Conservation (phyloP, 306 rosid genomes). For the Prunus mume region DNA sequence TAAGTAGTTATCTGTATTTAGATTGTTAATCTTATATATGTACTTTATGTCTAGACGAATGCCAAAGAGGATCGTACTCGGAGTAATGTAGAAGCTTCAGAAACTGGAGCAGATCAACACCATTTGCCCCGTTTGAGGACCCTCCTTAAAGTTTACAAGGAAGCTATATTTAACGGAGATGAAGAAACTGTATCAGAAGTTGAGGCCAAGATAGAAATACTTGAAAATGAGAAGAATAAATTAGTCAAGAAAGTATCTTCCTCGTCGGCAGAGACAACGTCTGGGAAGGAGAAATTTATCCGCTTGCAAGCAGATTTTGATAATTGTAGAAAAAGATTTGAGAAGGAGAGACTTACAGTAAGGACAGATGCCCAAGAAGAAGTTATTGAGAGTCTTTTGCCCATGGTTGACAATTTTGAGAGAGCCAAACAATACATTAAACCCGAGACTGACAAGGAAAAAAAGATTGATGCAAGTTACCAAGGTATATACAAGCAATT, state of each 20-base stretch:
- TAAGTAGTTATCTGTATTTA: background rate
- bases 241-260: slow-evolving; percentile 49
- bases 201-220: slow-evolving; percentile 42
- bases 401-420: slow-evolving; percentile 87
- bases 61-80: slow-evolving; percentile 33
- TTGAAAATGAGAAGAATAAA: slow-evolving; percentile 44
- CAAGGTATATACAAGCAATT: slow-evolving; percentile 95
- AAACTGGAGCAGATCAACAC: slow-evolving; percentile 27
- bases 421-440: slow-evolving; percentile 64
- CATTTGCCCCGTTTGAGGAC: slow-evolving; percentile 35
- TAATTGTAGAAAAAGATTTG: slow-evolving; percentile 73
- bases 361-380: slow-evolving; percentile 64
- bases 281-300: slow-evolving; percentile 62
- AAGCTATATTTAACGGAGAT: slow-evolving; percentile 60
- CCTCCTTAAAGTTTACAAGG: slow-evolving; percentile 62
- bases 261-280: slow-evolving; percentile 50
- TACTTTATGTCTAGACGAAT: slow-evolving; percentile 35
- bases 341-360: slow-evolving; percentile 55
- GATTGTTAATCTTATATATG: background rate
- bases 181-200: slow-evolving; percentile 37
- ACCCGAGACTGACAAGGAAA: slow-evolving; percentile 72
- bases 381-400: slow-evolving; percentile 65
- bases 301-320: slow-evolving; percentile 95
- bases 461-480: slow-evolving; percentile 76
- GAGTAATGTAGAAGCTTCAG: slow-evolving; percentile 26